Conservation (phyloP, 2,329 filamentous ascomycete genomes). For the Davidsoniella australis region DNA sequence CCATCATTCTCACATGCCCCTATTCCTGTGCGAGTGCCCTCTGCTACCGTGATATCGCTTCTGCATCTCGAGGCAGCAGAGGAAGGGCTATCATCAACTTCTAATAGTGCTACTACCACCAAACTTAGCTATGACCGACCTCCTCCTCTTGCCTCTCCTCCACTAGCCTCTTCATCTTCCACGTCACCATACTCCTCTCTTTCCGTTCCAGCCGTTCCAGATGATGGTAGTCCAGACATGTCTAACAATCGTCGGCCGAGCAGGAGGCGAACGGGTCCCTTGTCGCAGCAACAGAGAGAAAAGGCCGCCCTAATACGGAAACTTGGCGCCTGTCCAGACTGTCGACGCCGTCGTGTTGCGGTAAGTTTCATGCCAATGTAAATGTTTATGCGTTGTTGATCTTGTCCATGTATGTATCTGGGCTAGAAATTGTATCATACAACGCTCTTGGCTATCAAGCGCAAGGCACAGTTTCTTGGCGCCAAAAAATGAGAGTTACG, state of each 20-base stretch:
- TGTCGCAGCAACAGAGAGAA: conserved; percentile 40
- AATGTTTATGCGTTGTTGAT: not conserved
- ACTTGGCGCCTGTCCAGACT: conserved; percentile 39
- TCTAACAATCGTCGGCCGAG: conserved; percentile 36
- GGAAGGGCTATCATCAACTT: not conserved
- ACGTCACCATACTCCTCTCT: conserved; percentile 29
- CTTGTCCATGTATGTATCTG: not conserved
- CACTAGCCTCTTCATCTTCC: conserved; percentile 30
- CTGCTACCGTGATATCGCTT: not conserved
- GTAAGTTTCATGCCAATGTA: conserved; percentile 25
- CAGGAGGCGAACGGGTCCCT: conserved; percentile 40
- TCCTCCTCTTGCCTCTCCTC: conserved; percentile 14
- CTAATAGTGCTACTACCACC: no score
- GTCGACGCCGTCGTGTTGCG: conserved; percentile 38
- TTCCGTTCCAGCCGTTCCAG: conserved; percentile 28
- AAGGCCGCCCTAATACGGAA: conserved; percentile 43
- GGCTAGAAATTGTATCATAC: no score
- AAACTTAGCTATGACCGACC: not conserved
- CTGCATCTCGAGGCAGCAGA: not conserved
- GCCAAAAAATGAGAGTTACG: no score
- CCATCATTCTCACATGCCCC: not conserved
- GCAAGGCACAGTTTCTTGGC: no score
- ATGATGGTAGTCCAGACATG: conserved; percentile 37
- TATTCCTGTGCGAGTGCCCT: not conserved
- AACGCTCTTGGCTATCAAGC: no score